Evolutionary conservation across 805 yeast species (phyloP), one percentile per base, ranked within the genome.

Genomic region (Phaffomyces opuntiae): DNA sequence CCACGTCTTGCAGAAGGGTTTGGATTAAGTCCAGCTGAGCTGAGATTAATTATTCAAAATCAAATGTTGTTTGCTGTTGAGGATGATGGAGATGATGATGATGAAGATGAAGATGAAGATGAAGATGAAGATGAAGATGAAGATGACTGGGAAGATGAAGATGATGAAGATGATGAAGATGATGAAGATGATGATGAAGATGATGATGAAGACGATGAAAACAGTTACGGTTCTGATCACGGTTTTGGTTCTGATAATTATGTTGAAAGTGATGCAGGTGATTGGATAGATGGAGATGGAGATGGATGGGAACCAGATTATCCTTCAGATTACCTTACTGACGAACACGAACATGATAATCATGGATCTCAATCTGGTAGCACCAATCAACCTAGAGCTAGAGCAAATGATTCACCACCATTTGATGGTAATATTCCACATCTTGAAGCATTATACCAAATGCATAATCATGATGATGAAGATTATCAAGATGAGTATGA

Each of bases 1-100:
- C 31, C 31, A 29, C 6, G 12, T 29, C 31, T 29, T 29, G 31
- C 31, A 9, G 31, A 29, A 29, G 31, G 31, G 5, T 29, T 29
- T 29, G 31, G 31, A 11, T 13, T 29, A 11, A 13, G 13, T 29
- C 31, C 31, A 29, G 31, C 12, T 29, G 31, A 29, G 12, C 31
- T 29, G 6, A 29, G 31, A 29, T 11, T 12, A 11, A 29, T 29
- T 11, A 29, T 29, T 29, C 14, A 8, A 29, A 21, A 38, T 21
- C 29, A 16, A 14, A 13, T 33, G 5, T 14, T n/a, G 4, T 19
- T 9, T n/a, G 36, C 25, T 26, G 35, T 25, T 19, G 38, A 31
- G n/a, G 40, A 32, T 26, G 44, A 40, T 17, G 41, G 25, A 11
- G 31, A 21, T 17, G 37, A 41, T 3, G 45, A 46, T 6, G 41